A percentile compares a stretch with the other conserved stretches of the same genome.
These are phyloP conservation scores for Boletus vinaceobasis DNA, from an alignment of 768 basidiomycete genomes.

Conservation along the genomic window DNA sequence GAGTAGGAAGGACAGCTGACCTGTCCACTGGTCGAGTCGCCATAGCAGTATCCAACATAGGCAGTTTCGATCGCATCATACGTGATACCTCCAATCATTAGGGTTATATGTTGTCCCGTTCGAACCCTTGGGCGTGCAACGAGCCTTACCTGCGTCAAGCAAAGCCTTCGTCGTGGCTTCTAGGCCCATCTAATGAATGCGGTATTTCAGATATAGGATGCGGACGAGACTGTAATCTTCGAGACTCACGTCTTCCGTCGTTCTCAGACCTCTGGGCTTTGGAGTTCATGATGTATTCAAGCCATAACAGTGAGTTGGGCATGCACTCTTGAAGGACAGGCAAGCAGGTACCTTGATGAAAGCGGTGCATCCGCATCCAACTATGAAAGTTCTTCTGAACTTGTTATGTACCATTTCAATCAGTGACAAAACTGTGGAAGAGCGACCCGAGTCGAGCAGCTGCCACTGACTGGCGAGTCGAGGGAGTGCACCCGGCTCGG, in stretches of 20 bases:
- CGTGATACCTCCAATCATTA: slow-evolving; percentile 55
- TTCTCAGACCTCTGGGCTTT: slow-evolving; percentile 63
- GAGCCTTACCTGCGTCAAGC: slow-evolving; percentile 65
- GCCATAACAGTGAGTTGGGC: not conserved
- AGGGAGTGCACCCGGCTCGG: not conserved
- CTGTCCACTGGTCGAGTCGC: slow-evolving; percentile 77
- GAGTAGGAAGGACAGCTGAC: slow-evolving; percentile 32
- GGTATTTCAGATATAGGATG: not conserved
- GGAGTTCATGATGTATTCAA: slow-evolving; percentile 1
- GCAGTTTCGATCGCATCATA: slow-evolving; percentile 76
- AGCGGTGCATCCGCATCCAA: slow-evolving; percentile 20
- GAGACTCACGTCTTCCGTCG: slow-evolving; percentile 64
- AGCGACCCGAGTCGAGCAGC: not conserved
- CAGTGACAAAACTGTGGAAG: not conserved
- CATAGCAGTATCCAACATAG: slow-evolving; percentile 75
- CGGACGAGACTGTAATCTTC: no score
- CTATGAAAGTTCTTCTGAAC: slow-evolving; percentile 14
- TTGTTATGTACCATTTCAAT: slow-evolving; percentile 7
- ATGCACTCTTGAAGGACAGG: not conserved
- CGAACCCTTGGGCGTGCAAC: not conserved
- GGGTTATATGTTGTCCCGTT: not conserved
- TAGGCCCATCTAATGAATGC: slow-evolving; percentile 63
- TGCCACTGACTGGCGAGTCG: no score
- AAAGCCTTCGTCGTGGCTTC: slow-evolving; percentile 87
- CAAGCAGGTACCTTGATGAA: slow-evolving; percentile 15